Percentiles rank a stretch among this genome's conserved stretches.
phyloP scores from a whole-genome alignment of 192 early-diverging fungal species.

The Umbelopsis vinacea region DNA sequence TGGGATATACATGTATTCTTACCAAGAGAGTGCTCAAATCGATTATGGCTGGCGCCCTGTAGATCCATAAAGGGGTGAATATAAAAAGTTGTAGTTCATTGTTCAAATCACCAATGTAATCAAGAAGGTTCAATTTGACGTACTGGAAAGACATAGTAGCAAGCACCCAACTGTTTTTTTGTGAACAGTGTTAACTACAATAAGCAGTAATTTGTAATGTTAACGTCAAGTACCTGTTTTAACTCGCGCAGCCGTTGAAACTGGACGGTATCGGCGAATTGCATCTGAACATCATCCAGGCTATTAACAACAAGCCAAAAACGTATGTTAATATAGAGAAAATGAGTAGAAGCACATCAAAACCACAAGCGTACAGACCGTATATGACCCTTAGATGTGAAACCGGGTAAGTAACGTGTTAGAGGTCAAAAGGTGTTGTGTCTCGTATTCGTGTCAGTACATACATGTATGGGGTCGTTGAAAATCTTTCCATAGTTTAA shows the following conservation, averaged over 20 bases:
- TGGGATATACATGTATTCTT: not conserved
- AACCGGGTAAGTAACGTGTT: too few relatives aligned
- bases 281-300: slow-evolving; percentile 65
- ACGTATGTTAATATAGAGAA: not conserved
- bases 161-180: not conserved
- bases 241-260: slow-evolving; percentile 94
- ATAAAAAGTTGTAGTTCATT: too few relatives aligned
- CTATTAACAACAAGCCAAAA: slow-evolving; percentile 63
- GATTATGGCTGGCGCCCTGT: slow-evolving; percentile 91
- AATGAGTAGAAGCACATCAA: not conserved
- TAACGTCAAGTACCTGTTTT: slow-evolving; percentile 64
- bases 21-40: slow-evolving; percentile 92
- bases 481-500: slow-evolving; percentile 40
- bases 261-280: slow-evolving; percentile 92
- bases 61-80: slow-evolving; percentile 60
- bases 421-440: not conserved
- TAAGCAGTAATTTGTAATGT: not conserved
- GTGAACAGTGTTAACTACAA: not conserved
- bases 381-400: not conserved
- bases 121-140: not conserved
- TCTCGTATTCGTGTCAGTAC: not conserved
- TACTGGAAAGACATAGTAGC: slow-evolving; percentile 16
- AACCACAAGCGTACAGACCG: not conserved
- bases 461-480: slow-evolving; percentile 80
- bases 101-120: not conserved